These are phyloP conservation scores for Zea luxurians DNA, from an alignment of 176 grass and related monocot species.

Conservation along the genomic window DNA sequence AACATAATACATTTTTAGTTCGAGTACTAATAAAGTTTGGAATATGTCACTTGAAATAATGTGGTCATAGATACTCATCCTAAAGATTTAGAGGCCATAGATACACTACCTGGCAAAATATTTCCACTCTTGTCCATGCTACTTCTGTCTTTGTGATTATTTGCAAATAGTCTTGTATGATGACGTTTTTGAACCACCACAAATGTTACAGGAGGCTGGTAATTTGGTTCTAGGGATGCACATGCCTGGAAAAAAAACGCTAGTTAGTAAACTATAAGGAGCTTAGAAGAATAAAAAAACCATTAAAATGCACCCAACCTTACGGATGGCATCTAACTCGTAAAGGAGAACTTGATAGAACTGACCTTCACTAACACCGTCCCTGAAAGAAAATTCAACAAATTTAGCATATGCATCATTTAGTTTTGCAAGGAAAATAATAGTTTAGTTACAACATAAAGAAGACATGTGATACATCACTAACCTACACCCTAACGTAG, in stretches of 20 bases:
- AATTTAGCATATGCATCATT: constrained; percentile 1
- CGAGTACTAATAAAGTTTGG: background rate
- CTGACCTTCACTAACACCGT: constrained; percentile 98
- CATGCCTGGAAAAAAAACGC: constrained; percentile 68
- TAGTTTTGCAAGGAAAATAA: background rate
- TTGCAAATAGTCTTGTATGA: constrained; percentile 93
- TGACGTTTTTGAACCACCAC: constrained; percentile 99
- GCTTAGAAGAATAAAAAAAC: background rate
- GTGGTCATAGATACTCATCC: background rate
- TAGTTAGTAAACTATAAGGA: constrained; percentile 19
- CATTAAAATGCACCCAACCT: constrained; percentile 53
- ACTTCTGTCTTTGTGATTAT: constrained; percentile 98
- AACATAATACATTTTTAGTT: background rate
- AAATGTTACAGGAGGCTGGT: constrained; percentile 98
- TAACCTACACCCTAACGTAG: constrained; percentile 9
- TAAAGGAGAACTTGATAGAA: constrained; percentile 99
- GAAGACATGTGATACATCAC: background rate
- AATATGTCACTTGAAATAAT: background rate
- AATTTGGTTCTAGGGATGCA: constrained; percentile 97
- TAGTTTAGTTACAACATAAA: constrained; percentile 12
- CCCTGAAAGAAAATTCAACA: constrained; percentile 50
- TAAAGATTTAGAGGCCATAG: constrained; percentile 26
- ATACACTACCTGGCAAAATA: constrained; percentile 80
- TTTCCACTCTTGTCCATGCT: constrained; percentile 97
- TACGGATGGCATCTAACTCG: constrained; percentile 98